Conservation (phyloP, 176 grass and related monocot genomes). For the Ananas comosus region DNA sequence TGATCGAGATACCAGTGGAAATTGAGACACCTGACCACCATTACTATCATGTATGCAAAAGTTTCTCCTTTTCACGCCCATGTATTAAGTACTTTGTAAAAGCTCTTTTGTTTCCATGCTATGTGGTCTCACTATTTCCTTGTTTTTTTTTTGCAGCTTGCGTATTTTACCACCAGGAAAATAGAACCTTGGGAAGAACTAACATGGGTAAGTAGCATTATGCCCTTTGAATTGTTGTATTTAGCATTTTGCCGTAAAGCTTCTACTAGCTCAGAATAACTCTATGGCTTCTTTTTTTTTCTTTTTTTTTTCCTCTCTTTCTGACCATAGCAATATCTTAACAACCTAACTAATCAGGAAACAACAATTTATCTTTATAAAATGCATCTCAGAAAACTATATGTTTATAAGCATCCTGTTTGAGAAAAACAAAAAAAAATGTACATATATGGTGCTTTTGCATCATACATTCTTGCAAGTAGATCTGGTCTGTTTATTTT, state of each 20-base stretch:
- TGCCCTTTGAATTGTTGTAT: background rate
- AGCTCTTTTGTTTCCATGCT: constrained; percentile 4
- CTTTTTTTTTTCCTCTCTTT: too few relatives aligned
- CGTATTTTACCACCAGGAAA: constrained; percentile 67
- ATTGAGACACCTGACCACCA: constrained; percentile 91
- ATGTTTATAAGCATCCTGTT: too few relatives aligned
- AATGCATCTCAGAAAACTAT: too few relatives aligned
- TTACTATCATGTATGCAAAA: constrained; percentile 72
- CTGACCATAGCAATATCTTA: too few relatives aligned
- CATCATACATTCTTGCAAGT: too few relatives aligned
- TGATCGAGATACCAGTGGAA: constrained; percentile 73
- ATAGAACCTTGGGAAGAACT: constrained; percentile 65
- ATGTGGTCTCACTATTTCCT: constrained; percentile 10
- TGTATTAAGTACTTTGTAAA: constrained; percentile 6
- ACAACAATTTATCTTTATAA: too few relatives aligned
- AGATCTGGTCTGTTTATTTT: too few relatives aligned
- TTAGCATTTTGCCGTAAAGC: background rate
- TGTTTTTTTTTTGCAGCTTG: constrained; percentile 47
- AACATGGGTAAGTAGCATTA: constrained; percentile 66
- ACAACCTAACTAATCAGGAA: too few relatives aligned
- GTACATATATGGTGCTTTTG: too few relatives aligned
- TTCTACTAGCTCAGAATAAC: background rate
- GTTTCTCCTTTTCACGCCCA: background rate
- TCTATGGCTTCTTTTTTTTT: too few relatives aligned
- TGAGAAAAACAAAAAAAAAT: too few relatives aligned